These are phyloP conservation scores for Plasmodium reichenowi DNA, from an alignment of 169 alveolate genomes.

Conservation along the genomic window DNA sequence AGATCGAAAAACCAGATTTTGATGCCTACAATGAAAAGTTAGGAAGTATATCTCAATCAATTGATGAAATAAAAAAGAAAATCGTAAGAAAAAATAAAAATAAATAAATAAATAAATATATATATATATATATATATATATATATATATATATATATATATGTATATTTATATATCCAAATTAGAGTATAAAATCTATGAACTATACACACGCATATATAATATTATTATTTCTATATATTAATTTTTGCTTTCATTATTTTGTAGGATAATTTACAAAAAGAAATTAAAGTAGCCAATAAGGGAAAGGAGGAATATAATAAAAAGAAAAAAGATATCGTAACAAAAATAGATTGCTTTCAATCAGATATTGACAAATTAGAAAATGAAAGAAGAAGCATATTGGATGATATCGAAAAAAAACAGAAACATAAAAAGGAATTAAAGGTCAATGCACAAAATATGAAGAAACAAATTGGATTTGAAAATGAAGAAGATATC, in stretches of 20 bases:
- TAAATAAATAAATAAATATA: neutral
- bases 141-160: neutral
- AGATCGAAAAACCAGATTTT: slow-evolving; percentile 69
- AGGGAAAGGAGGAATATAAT: slow-evolving; percentile 78
- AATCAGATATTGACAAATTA: slow-evolving; percentile 78
- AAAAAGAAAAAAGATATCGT: slow-evolving; percentile 80
- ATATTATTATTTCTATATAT: neutral
- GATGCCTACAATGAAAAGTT: slow-evolving; percentile 74
- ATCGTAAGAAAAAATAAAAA: slow-evolving; percentile 26
- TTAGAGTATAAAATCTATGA: neutral
- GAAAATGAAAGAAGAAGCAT: slow-evolving; percentile 81
- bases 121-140: neutral
- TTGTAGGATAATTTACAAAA: slow-evolving; percentile 78
- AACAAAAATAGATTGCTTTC: slow-evolving; percentile 80
- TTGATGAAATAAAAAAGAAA: slow-evolving; percentile 66
- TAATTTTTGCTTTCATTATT: slow-evolving; percentile 71
- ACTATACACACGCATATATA: neutral
- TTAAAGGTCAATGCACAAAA: slow-evolving; percentile 79
- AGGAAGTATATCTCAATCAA: slow-evolving; percentile 51
- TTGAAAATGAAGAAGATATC: slow-evolving; percentile 82
- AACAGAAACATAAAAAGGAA: slow-evolving; percentile 83
- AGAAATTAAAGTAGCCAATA: slow-evolving; percentile 80
- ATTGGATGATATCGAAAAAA: slow-evolving; percentile 80
- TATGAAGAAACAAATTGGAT: slow-evolving; percentile 81
- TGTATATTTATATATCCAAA: neutral